Base-by-base conservation (phyloP, 2,329 filamentous ascomycete genomes). In the Paecilomyces sp. region DNA sequence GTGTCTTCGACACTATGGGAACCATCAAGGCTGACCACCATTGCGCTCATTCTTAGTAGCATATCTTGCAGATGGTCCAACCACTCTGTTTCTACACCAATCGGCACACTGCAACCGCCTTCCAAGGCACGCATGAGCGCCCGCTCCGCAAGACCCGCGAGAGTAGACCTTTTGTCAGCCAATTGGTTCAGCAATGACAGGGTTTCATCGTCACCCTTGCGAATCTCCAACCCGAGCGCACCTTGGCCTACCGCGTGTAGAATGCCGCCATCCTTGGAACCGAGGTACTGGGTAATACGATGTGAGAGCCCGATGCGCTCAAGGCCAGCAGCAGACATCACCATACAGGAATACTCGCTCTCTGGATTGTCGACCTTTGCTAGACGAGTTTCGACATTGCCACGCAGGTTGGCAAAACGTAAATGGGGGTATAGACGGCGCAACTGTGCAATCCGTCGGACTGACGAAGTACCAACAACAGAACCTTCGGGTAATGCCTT, bases 191-290 rank as follows among this genome's bases (percentile, higher is more conserved):
- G 74, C 56, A 92, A 70, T 22, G 76, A 74, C 61, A 82, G 72
- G 41, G 86, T 83, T 58, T 78, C 74, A 60, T 80, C 76, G 71
- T 96, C 91, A 55, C 83, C 85, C 41, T 80, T 82, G 55, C 91
- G 79, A 64, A 88, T 85, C 80, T 96, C 91, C 61, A 96, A 83
- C 1, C 83, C 91, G 36, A 97, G 79, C 1, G 90, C 91, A 24
- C 92, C 92, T 75, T 97, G 92, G 0, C 92, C 92, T 2, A 96
- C 92, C 3, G 92, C 92, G 73, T 96, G 82, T 68, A 96, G 77
- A 76, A 95, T 87, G 11, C 34, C 34, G 13, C 34, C 34, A 31
- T 82, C 80, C 55, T 77, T 81, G 50, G 83, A 80, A 59, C 88
- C 87, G 63, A 96, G 80, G 68, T 85, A 90, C 73, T 90, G 85